These are phyloP conservation scores for Eucalyptus fibrosa DNA, from an alignment of 345 rosid genomes.

Conservation along the genomic window DNA sequence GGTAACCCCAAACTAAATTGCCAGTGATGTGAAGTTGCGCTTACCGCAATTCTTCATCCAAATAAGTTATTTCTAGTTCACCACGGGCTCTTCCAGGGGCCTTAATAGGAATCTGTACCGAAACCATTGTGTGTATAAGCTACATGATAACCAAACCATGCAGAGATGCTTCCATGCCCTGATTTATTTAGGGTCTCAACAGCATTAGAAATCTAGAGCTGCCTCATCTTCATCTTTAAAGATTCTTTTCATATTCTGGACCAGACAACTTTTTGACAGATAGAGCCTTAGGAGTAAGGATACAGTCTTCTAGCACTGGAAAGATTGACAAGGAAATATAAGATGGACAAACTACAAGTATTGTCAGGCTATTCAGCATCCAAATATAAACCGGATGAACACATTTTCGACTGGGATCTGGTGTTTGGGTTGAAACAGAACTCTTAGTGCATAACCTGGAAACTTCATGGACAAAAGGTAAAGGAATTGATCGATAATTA, in stretches of 20 bases:
- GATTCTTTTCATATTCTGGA: neutral
- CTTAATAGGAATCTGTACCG: constrained; percentile 20
- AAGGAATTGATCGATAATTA: neutral
- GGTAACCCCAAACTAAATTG: neutral
- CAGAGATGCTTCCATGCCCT: neutral
- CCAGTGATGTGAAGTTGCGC: neutral
- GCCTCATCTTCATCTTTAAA: neutral
- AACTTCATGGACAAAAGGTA: neutral
- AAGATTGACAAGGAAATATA: neutral
- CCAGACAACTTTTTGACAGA: neutral
- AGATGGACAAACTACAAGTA: neutral
- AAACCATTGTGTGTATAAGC: neutral
- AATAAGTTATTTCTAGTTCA: constrained; percentile 32
- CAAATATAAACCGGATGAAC: neutral
- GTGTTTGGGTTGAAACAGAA: neutral
- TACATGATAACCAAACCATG: neutral
- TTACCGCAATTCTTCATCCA: constrained; percentile 34
- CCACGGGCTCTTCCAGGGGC: constrained; percentile 38
- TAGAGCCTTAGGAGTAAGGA: neutral
- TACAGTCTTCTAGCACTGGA: neutral
- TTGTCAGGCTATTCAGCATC: neutral
- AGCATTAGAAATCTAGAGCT: neutral
- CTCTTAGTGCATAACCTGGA: neutral
- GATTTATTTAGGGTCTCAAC: neutral
- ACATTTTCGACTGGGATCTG: neutral